Evolutionary conservation across 345 rosid species (phyloP), one percentile per base, ranked within the genome.

Genomic region (Arabis hirsuta): DNA sequence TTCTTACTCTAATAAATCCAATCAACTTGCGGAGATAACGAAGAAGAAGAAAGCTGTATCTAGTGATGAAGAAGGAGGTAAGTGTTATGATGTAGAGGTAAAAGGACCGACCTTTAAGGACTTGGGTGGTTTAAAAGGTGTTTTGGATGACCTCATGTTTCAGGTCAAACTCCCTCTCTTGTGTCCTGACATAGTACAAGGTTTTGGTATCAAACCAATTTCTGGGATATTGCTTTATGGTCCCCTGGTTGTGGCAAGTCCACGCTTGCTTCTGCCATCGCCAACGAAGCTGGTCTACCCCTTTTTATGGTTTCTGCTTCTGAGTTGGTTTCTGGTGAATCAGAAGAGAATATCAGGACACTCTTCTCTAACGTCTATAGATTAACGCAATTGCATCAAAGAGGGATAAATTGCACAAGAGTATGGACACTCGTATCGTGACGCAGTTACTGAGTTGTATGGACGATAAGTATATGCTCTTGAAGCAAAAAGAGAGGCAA

Each of bases 321-420:
- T 22, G 90, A 85, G 51, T 55, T 85, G 16, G 88, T 89, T 43
- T 82, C 91, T 20, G 86, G 96, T 79, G 86, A 74, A 58, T 84
- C 92, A 0, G 96, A 89, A 69, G 89, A 85, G 77, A 84, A 89
- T 65, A 83, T 89, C 38, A 73, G 89, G n/a, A 81, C 83, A 6
- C 84, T 84, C 59, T 85, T 85, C 73, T 42, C 74, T 5, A 84
- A 90, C 79, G 92, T 89, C 11, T 78, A 80, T 67, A 81, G 78
- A 87, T 89, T 65, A 89, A 84, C 50, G 90, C 88, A 1, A 84
- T 89, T 76, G 92, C 82, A 32, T 78, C 92, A 2, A 87, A 84
- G 73, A 82, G 89, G 62, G 90, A 83, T 24, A 84, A 74, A 73
- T 81, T 83, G n/a, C 88, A 81, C 56, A 85, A 83, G 45, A 85